Base-by-base conservation (phyloP, 2,329 filamentous ascomycete genomes). In the Aspergillus sojae region DNA sequence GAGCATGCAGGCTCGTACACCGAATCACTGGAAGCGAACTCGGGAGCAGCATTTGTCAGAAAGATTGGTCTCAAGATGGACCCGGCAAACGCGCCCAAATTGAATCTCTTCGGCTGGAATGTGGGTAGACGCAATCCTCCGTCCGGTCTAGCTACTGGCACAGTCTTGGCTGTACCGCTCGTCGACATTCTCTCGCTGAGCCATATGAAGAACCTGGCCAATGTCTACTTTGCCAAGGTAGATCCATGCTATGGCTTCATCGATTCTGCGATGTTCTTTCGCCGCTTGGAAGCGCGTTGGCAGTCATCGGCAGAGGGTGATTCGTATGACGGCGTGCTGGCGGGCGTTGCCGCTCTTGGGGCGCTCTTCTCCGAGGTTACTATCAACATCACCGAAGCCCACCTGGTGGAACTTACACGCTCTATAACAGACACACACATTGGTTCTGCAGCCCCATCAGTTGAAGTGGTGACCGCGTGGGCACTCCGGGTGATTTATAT, bases 51-150 rank as follows among this genome's bases (percentile, higher is more conserved):
- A 0, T 87, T 87, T 66, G 79, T 85, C 3, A 74, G 83, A 48
- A 78, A 80, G n/a, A 72, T 87, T 43, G 84, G 81, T 0, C 77
- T 85, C 48, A 79, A 81, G 46, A 74, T 87, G 3, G 84, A 87
- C 69, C 81, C 84, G 0, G 79, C 79, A 5, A 82, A 81, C 64
- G 83, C 82, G 2, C 84, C 84, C 0, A 79, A 82, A 46, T 75
- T 85, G 55, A 82, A 83, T 58, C 79, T 84, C 0, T 86, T 87
- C 65, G 83, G 81, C 0, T 87, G 85, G 85, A 87, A 87, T 68
- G 70, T 80, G 21, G 78, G 74, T n/a, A 62, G 52, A 67, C 71
- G 61, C 61, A 72, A 71, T 1, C 68, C 72, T 4, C 63, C 68
- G 9, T 61, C 70, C 2, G 60, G 61, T n/a, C 34, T 65, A 5